Conservation (phyloP, 495 filamentous ascomycete genomes). For the Annulohypoxylon moriforme region DNA sequence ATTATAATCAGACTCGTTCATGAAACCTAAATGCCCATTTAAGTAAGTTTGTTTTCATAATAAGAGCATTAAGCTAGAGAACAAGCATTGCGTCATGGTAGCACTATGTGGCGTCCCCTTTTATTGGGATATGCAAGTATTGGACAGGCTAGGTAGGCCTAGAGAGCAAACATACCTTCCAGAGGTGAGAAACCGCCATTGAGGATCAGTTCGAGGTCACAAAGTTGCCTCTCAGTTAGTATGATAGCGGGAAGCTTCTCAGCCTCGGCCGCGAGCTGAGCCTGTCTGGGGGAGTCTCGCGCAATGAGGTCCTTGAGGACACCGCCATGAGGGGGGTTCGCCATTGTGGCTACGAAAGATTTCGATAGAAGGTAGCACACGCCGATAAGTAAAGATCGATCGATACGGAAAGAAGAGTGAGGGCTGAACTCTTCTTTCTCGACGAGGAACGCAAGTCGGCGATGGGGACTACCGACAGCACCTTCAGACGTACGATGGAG, state of each 20-base stretch:
- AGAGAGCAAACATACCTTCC: conserved; percentile 74
- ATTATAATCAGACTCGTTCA: conserved; percentile 96
- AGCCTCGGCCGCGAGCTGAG: conserved; percentile 81
- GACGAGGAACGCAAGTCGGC: background rate
- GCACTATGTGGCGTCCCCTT: conserved; percentile 27
- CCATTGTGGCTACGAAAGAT: conserved; percentile 52
- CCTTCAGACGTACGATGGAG: background rate
- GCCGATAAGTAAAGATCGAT: conserved; percentile 5
- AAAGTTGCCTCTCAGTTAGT: conserved; percentile 92
- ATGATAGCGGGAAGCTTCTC: conserved; percentile 86
- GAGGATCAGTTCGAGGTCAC: conserved; percentile 95
- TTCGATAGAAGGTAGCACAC: background rate
- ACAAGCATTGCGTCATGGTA: conserved; percentile 1
- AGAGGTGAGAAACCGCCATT: conserved; percentile 97
- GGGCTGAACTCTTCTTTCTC: too few relatives aligned
- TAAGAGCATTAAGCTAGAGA: background rate
- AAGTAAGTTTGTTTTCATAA: conserved; percentile 32
- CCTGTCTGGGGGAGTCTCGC: conserved; percentile 82
- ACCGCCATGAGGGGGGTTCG: conserved; percentile 91
- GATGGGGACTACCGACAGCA: background rate
- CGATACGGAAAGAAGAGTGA: background rate
- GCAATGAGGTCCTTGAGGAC: conserved; percentile 96
- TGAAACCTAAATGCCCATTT: conserved; percentile 73
- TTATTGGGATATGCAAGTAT: conserved; percentile 10
- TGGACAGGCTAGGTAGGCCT: background rate